Base-by-base conservation (phyloP, 768 basidiomycete species). In the Auricularia sp. region DNA sequence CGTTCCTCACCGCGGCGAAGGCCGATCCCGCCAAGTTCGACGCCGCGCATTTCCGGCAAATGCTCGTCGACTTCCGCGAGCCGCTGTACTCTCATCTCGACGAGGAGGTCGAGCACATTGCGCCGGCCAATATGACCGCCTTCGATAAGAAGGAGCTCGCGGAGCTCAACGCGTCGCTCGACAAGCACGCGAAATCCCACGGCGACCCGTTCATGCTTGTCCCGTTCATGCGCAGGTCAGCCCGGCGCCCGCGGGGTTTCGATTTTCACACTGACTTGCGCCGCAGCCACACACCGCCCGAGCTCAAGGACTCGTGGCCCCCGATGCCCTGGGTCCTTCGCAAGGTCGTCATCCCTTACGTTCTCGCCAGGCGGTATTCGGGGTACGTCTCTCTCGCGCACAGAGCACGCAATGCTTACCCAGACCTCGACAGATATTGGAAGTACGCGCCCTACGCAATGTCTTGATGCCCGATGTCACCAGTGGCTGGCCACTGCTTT, bases 201-300 rank as follows among this genome's bases (percentile, higher is more conserved):
- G 77, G 72, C 18, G 72, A 77, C 63, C 73, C 73, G 1, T 77
- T 74, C 69, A 62, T 73, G 35, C 47, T 71, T 3, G 68, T 78
- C 3, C 78, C 78, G 1, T 79, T 69, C 69, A 76, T 78, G 75
- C 68, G 71, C 61, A 74, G 76, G 78, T 77, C 6, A 3, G 73
- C 66, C 29, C 29, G 29, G 29, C 29, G 29, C 29, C 29, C 29
- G 29, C 29, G 29, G 29, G 2, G 29, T 29, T 29, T 29, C 29
- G 29, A 29, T 29, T 29, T 29, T 29, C 29, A 29, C 44, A 45
- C 44, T 45, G 44, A 45, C 44, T 18, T 18, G 4, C n/a, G 33
- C n/a, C n/a, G 59, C 58, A 79, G 77, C 63, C 78, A 80, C 66
- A 79, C 75, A 6, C 72, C 77, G 21, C 71, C 75, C 2, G 75